Evolutionary conservation across 441 rosid genomes (phyloP).

Genomic region (Euphorbia celastroides): DNA sequence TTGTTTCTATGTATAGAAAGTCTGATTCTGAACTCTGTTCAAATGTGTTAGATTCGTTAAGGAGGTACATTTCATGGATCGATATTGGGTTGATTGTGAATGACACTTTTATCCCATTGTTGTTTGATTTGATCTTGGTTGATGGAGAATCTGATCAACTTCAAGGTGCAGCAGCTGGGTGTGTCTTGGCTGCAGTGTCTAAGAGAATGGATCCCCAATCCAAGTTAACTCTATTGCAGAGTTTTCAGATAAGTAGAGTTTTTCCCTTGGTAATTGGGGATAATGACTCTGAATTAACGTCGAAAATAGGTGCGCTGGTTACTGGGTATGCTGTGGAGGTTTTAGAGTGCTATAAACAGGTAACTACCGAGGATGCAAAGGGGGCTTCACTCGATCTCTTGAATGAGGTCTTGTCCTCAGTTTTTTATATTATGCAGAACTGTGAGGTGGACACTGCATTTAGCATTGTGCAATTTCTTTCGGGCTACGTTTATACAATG

Average conservation of each 20-base stretch:
- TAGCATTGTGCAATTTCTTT: slow-evolving; percentile 69
- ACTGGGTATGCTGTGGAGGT: slow-evolving; percentile 82
- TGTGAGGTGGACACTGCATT: slow-evolving; percentile 68
- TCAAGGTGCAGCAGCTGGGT: slow-evolving; percentile 78
- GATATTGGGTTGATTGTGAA: slow-evolving; percentile 80
- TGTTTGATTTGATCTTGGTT: slow-evolving; percentile 68
- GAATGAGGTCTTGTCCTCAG: slow-evolving; percentile 84
- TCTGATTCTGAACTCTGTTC: slow-evolving; percentile 67
- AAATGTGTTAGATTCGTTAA: slow-evolving; percentile 66
- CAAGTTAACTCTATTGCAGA: slow-evolving; percentile 62
- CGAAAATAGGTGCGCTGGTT: slow-evolving; percentile 53
- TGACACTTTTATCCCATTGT: slow-evolving; percentile 59
- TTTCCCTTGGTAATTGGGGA: slow-evolving; percentile 57
- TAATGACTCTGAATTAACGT: slow-evolving; percentile 60
- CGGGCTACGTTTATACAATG: slow-evolving; percentile 71
- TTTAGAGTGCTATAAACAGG: slow-evolving; percentile 70
- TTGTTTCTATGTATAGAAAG: slow-evolving; percentile 55
- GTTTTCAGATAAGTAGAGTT: slow-evolving; percentile 59
- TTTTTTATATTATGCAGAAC: slow-evolving; percentile 65
- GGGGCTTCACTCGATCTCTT: slow-evolving; percentile 54
- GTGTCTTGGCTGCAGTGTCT: slow-evolving; percentile 75
- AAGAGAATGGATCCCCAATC: slow-evolving; percentile 81
- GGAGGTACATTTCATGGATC: slow-evolving; percentile 88
- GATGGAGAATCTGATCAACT: slow-evolving; percentile 58
- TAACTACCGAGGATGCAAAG: slow-evolving; percentile 52